phyloP scores from a whole-genome alignment of 805 yeast genomes.

The Yarrowia osloensis region DNA sequence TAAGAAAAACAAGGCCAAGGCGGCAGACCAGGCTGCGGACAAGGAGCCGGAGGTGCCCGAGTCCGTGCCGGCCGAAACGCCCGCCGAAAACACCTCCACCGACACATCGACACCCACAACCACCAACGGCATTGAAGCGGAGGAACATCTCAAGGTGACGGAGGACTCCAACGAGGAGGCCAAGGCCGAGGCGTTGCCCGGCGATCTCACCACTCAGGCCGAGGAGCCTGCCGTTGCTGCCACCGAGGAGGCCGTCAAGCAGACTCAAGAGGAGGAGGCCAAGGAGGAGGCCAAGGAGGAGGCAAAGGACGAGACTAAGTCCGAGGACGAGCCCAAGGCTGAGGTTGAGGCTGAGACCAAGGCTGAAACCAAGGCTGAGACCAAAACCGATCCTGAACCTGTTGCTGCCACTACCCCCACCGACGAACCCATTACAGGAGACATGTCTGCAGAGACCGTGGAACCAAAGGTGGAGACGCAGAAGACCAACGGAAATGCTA shows the following conservation, averaged over 20 bases:
- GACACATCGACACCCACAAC: neutral
- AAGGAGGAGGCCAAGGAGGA: neutral
- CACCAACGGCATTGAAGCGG: neutral
- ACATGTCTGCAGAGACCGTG: neutral
- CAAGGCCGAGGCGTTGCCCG: slow-evolving; percentile 28
- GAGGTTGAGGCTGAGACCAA: neutral
- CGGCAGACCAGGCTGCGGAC: slow-evolving; percentile 2
- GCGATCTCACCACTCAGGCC: slow-evolving; percentile 19
- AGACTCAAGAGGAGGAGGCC: neutral
- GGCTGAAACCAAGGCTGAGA: neutral
- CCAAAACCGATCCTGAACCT: neutral
- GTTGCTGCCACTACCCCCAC: neutral
- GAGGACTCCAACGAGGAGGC: slow-evolving; percentile 16
- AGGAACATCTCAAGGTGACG: neutral
- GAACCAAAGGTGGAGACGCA: neutral
- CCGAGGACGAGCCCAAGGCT: neutral
- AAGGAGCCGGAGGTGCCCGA: neutral
- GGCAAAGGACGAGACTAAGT: neutral
- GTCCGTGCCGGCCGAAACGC: neutral
- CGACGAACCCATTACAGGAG: neutral
- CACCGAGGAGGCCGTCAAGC: slow-evolving; percentile 14
- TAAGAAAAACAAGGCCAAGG: slow-evolving; percentile 26
- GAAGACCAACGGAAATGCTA: neutral
- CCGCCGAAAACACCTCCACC: neutral
- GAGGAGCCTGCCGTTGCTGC: slow-evolving; percentile 25